Percentiles rank a stretch among this genome's conserved stretches.
phyloP scores from a whole-genome alignment of 2,329 filamentous ascomycete species.

The Sarocladium oryzae region DNA sequence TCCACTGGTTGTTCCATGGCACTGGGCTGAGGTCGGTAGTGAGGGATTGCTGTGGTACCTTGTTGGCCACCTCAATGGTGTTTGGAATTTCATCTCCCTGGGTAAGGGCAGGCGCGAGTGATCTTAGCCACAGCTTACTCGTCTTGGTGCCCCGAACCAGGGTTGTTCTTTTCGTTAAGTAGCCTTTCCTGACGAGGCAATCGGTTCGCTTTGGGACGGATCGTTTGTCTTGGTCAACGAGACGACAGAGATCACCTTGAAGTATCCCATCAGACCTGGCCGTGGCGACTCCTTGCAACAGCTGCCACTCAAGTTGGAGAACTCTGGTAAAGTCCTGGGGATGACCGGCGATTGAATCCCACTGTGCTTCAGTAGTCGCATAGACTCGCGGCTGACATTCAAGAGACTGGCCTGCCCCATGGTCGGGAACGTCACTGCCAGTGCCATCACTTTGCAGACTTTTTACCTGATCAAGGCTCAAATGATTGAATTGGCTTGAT shows the following conservation, averaged over 20 bases:
- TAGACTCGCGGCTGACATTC: slow-evolving; percentile 28
- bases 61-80: slow-evolving; percentile 26
- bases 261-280: slow-evolving; percentile 48
- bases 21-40: slow-evolving; percentile 45
- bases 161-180: slow-evolving; percentile 54
- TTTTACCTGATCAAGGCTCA: slow-evolving; percentile 32
- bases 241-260: slow-evolving; percentile 51
- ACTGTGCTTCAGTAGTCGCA: slow-evolving; percentile 49
- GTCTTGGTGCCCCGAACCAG: slow-evolving; percentile 54
- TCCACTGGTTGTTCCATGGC: slow-evolving; percentile 51
- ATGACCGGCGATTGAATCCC: slow-evolving; percentile 55
- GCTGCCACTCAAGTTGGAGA: slow-evolving; percentile 52
- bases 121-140: slow-evolving; percentile 54
- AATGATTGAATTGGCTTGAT: slow-evolving; percentile 24
- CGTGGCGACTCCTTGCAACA: slow-evolving; percentile 51
- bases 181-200: slow-evolving; percentile 51
- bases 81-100: slow-evolving; percentile 24
- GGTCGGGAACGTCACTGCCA: background rate
- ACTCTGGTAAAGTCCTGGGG: slow-evolving; percentile 51
- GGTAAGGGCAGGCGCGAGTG: slow-evolving; percentile 42
- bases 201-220: slow-evolving; percentile 57
- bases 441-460: slow-evolving; percentile 13
- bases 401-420: background rate
- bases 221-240: slow-evolving; percentile 56
- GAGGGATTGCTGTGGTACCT: slow-evolving; percentile 32